phyloP scores from a whole-genome alignment of 2,329 filamentous ascomycete genomes.

The Chrysosphaeria jannelii region DNA sequence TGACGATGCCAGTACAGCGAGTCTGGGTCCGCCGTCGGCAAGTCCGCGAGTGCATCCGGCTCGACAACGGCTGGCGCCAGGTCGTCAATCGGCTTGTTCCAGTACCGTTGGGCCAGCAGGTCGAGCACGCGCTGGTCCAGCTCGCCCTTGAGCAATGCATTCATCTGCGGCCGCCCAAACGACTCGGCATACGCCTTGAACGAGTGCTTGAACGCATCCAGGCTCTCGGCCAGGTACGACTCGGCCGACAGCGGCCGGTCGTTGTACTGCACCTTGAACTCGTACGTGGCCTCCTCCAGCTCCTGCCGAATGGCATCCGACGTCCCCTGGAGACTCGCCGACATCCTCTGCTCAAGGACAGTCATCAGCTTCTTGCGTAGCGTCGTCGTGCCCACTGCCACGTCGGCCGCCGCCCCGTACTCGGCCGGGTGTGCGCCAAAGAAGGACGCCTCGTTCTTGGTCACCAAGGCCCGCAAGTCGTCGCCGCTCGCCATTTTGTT shows the following conservation, averaged over 20 bases:
- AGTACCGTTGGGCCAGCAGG: conserved; percentile 73
- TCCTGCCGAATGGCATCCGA: conserved; percentile 83
- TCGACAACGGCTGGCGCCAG: conserved; percentile 36
- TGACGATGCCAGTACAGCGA: conserved; percentile 83
- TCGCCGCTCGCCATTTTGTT: conserved; percentile 35
- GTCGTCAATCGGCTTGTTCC: conserved; percentile 85
- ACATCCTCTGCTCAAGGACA: conserved; percentile 93
- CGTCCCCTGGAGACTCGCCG: conserved; percentile 62
- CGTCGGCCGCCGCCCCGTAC: conserved; percentile 41
- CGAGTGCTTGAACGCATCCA: conserved; percentile 90
- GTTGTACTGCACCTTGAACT: conserved; percentile 99
- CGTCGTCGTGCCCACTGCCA: conserved; percentile 57
- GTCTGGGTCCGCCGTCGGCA: conserved; percentile 62
- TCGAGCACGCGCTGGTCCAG: conserved; percentile 88
- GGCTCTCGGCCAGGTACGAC: conserved; percentile 79
- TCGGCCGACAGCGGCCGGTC: conserved; percentile 83
- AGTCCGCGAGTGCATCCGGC: conserved; percentile 39
- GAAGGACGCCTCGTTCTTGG: conserved; percentile 64
- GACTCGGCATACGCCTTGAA: conserved; percentile 81
- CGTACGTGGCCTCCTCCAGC: conserved; percentile 85
- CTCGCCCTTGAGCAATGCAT: conserved; percentile 67
- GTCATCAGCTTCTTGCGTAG: conserved; percentile 91
- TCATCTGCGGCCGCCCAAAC: conserved; percentile 73
- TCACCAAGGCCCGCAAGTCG: conserved; percentile 41
- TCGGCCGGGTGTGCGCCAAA: conserved; percentile 61